These are phyloP conservation scores for Suillus americanus DNA, from an alignment of 768 basidiomycete genomes.

Conservation along the genomic window DNA sequence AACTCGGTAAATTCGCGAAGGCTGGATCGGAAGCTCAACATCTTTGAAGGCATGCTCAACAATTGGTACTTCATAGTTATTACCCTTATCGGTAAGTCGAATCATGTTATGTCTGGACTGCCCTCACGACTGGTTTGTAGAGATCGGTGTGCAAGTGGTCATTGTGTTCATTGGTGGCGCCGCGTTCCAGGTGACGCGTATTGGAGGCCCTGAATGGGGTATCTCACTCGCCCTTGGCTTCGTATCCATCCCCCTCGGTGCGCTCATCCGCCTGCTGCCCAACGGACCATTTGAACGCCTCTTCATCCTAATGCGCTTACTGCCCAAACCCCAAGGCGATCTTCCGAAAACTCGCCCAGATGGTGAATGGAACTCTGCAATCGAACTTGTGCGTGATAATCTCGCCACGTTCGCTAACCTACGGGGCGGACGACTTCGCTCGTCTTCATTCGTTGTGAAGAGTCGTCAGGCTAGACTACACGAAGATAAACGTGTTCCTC, in stretches of 20 bases:
- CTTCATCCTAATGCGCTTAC: constrained; percentile 54
- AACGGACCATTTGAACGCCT: constrained; percentile 73
- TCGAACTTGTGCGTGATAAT: constrained; percentile 83
- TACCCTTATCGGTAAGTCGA: constrained; percentile 73
- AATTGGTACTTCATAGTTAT: constrained; percentile 88
- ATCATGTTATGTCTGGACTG: constrained; percentile 1
- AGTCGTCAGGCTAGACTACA: constrained; percentile 65
- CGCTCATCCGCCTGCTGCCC: constrained; percentile 76
- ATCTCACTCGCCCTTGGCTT: constrained; percentile 87
- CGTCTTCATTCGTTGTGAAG: constrained; percentile 83
- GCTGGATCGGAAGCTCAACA: constrained; percentile 82
- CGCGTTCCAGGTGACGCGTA: constrained; percentile 84
- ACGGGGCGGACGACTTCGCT: constrained; percentile 85
- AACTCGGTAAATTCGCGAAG: constrained; percentile 92
- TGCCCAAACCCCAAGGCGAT: constrained; percentile 55
- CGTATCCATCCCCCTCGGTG: constrained; percentile 87
- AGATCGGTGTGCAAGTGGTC: constrained; percentile 81
- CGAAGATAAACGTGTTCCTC: constrained; percentile 41
- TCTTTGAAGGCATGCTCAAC: constrained; percentile 76
- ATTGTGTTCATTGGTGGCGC: constrained; percentile 91
- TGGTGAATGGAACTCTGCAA: constrained; percentile 73
- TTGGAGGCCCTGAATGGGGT: constrained; percentile 88
- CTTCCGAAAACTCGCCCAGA: constrained; percentile 67
- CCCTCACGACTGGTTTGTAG: constrained; percentile 38
- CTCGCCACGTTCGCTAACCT: constrained; percentile 78